Conservation (phyloP, 768 basidiomycete species). For the Boletus eberwhitei region DNA sequence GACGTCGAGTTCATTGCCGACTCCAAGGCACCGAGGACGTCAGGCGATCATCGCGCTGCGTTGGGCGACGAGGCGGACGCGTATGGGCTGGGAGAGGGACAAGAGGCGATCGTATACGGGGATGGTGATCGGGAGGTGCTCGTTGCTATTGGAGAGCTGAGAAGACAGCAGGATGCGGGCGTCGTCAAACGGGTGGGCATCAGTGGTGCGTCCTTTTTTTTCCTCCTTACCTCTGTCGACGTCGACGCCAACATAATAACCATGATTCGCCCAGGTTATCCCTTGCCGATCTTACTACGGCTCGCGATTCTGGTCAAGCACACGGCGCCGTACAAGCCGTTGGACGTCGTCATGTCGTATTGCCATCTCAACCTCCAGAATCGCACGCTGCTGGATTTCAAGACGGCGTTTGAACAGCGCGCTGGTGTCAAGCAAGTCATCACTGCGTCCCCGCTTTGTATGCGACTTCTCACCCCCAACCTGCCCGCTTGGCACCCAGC, state of each 20-base stretch:
- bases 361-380: conserved; percentile 80
- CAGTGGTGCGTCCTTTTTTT: conserved; percentile 47
- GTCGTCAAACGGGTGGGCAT: conserved; percentile 74
- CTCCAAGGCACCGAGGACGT: conserved; percentile 43
- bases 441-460: conserved; percentile 79
- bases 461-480: conserved; percentile 67
- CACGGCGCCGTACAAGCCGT: conserved; percentile 60
- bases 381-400: conserved; percentile 53
- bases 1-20: conserved; percentile 79
- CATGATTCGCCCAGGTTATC: conserved; percentile 52
- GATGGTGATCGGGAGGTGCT: conserved; percentile 72
- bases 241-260: not conserved
- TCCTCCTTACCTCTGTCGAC: too few relatives aligned
- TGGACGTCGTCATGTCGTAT: conserved; percentile 80
- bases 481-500: conserved; percentile 80
- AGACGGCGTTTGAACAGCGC: conserved; percentile 52
- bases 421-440: conserved; percentile 68
- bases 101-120: conserved; percentile 56
- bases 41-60: conserved; percentile 56
- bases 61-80: conserved; percentile 48
- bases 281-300: conserved; percentile 81
- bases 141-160: conserved; percentile 62
- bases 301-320: conserved; percentile 70
- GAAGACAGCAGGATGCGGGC: conserved; percentile 69
- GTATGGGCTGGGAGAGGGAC: conserved; percentile 63